Conservation (phyloP, 192 early-diverging fungal species). For the Gigaspora rosea region DNA sequence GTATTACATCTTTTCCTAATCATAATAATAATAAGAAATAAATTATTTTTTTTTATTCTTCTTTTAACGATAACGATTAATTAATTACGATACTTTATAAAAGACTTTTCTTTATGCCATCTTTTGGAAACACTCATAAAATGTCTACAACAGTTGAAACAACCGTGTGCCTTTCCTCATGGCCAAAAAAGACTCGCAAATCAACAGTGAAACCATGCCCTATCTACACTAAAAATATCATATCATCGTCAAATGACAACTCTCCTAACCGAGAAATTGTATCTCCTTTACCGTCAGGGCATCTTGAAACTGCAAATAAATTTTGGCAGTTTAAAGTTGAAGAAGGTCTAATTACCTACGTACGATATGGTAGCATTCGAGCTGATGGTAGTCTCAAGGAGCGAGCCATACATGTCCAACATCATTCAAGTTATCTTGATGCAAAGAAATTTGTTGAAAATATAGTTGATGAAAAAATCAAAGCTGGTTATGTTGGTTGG, state of each 20-base stretch:
- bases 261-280: neutral
- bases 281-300: constrained; percentile 12
- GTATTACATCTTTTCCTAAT: no score
- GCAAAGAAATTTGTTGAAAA: constrained; percentile 15
- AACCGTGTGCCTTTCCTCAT: neutral
- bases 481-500: constrained; percentile 25
- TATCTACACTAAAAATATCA: neutral
- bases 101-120: neutral
- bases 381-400: constrained; percentile 4
- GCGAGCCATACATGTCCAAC: constrained; percentile 7
- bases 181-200: neutral
- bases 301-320: neutral
- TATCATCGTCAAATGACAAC: neutral
- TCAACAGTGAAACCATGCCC: neutral
- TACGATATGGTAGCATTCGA: constrained; percentile 10
- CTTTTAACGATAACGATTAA: no score
- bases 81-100: no score
- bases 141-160: constrained; percentile 17
- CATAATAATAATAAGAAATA: no score
- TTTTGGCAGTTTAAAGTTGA: constrained; percentile 30
- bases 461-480: constrained; percentile 21
- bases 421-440: constrained; percentile 1
- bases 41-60: no score
- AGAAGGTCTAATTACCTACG: constrained; percentile 4
- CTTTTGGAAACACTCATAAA: neutral